Conservation (phyloP, 2,329 filamentous ascomycete genomes). For the Didymella segeticola region DNA sequence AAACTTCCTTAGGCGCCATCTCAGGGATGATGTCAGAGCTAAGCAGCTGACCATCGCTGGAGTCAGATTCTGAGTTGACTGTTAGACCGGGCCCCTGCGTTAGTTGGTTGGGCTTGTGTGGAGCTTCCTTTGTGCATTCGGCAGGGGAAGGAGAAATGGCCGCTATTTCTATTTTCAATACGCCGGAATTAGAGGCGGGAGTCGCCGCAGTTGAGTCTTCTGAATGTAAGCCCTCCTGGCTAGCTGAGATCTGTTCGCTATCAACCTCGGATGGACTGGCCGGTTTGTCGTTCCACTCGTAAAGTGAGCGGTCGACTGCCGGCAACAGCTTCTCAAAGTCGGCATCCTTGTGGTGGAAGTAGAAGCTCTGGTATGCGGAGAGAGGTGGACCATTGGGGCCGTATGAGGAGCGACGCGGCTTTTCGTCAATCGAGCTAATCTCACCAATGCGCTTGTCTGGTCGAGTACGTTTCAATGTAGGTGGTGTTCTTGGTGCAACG, state of each 20-base stretch:
- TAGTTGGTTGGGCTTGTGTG: not conserved
- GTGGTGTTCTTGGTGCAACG: slow-evolving; percentile 1
- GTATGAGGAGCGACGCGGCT: not conserved
- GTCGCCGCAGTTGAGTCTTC: not conserved
- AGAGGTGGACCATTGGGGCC: slow-evolving; percentile 6
- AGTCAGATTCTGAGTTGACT: too few relatives aligned
- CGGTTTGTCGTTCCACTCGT: not conserved
- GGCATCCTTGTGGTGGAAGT: slow-evolving; percentile 10
- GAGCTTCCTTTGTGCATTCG: too few relatives aligned
- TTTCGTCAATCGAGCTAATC: not conserved
- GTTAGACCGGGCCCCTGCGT: not conserved
- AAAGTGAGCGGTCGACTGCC: slow-evolving; percentile 6
- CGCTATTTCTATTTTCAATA: not conserved
- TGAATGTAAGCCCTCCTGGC: not conserved
- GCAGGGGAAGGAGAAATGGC: not conserved
- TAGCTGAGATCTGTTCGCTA: not conserved
- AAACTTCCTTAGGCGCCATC: not conserved
- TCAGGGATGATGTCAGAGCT: not conserved
- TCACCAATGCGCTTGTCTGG: slow-evolving; percentile 12
- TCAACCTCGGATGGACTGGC: not conserved
- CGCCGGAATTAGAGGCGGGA: not conserved
- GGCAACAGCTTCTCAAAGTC: slow-evolving; percentile 4
- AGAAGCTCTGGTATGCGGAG: slow-evolving; percentile 5
- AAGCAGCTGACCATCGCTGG: not conserved
- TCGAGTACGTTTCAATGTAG: slow-evolving; percentile 7